These are phyloP conservation scores for Populus nigra DNA, from an alignment of 345 rosid species.

Conservation along the genomic window DNA sequence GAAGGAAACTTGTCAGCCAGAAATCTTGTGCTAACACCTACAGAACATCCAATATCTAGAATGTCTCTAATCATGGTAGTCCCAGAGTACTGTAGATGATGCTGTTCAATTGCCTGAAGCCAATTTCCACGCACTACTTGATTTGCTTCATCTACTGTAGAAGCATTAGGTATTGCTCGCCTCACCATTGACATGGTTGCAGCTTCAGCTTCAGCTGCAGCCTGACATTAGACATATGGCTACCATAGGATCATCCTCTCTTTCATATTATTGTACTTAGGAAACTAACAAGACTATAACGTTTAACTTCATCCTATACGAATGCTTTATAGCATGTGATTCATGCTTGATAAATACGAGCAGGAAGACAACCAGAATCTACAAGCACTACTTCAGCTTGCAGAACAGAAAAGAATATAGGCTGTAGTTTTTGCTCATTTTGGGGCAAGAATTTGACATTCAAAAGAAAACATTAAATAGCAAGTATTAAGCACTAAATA, in stretches of 20 bases:
- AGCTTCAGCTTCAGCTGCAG: conserved; percentile 74
- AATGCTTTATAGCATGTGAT: not conserved
- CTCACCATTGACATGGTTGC: conserved; percentile 52
- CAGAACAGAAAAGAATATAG: not conserved
- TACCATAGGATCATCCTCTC: not conserved
- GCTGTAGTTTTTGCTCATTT: not conserved
- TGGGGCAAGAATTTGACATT: not conserved
- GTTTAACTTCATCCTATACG: not conserved
- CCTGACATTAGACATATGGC: conserved; percentile 32
- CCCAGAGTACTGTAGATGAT: conserved; percentile 40
- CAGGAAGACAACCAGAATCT: not conserved
- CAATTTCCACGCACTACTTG: conserved; percentile 53
- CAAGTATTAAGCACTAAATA: not conserved
- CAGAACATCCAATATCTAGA: conserved; percentile 66
- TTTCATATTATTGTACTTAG: not conserved
- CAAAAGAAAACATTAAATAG: not conserved
- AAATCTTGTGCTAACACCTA: conserved; percentile 54
- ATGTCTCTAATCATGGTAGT: conserved; percentile 36
- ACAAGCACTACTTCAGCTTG: not conserved
- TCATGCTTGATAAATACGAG: not conserved
- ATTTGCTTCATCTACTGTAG: conserved; percentile 49
- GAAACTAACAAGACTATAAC: not conserved
- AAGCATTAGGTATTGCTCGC: conserved; percentile 51
- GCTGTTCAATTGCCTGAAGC: conserved; percentile 46
- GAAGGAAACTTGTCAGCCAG: conserved; percentile 53